Base-by-base conservation (phyloP, 306 rosid genomes). In the Betula pendula region DNA sequence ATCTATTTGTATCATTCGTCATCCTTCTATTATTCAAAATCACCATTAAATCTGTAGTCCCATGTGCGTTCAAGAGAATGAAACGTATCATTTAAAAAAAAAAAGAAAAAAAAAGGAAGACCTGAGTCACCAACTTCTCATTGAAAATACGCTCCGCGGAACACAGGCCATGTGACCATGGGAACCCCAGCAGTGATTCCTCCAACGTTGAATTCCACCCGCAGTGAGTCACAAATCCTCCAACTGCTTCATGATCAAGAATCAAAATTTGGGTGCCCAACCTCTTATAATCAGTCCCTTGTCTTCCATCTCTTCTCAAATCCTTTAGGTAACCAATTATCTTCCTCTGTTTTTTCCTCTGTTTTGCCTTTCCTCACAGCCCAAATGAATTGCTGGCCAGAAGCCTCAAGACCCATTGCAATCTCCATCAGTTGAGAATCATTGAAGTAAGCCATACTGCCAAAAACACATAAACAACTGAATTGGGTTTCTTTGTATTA, bases 401-500 rank as follows among this genome's bases (percentile, higher is more conserved):
- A 84, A 17, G 84, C 86, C 68, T 89, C 87, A 6, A 85, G 89
- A 25, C 84, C 90, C 17, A 6, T 13, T 1, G 91, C 88, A n/a
- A 90, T 86, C 5, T 88, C 88, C 47, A 47, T 71, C 0, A 90
- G 84, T 58, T 90, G 90, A 7, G 85, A 83, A 48, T 88, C 78
- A 2, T 3, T 29, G 0, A 88, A 51, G 6, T 25, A 8, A 5
- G 68, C 5, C 19, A 74, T 1, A 24, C 83, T 88, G 62, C 88
- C 90, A 45, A 88, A 88, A 33, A 80, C 2, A 86, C 15, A n/a
- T 88, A 90, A 72, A 90, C 82, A 56, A 90, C 88, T 4, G 89
- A 90, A 24, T 59, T 44, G 8, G 78, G 77, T 58, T 68, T 73
- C 73, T 82, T 73, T 6, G 20, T 2, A 43, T 68, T 83, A 55